Evolutionary conservation across 257 asterid species (phyloP), one percentile per base, ranked within the genome.

Genomic region (Solanum medicagineum): DNA sequence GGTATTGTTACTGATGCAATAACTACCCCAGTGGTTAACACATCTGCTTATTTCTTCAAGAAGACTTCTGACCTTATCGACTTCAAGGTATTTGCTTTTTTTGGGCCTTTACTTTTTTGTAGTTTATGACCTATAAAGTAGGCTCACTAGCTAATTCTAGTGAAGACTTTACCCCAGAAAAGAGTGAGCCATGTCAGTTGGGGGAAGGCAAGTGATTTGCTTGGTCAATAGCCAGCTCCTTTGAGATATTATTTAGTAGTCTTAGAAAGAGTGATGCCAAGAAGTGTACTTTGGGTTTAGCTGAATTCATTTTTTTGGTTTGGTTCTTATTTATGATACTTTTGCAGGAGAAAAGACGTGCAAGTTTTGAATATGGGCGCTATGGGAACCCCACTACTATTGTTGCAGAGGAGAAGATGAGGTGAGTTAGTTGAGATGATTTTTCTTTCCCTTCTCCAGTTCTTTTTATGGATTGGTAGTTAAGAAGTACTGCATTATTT

Each of bases 1-100:
- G n/a, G n/a, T n/a, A n/a, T n/a, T n/a, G n/a, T n/a, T n/a, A 92
- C 95, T 71, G 99, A 95, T 92, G 95, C 97, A 77, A 92, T 95
- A 69, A 94, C 98, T 82, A 95, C 99, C 68, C 99, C 99, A 22
- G 94, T 94, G 83, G 92, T 95, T 83, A 95, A 95, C 87, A 95
- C 98, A 42, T 93, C 99, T 85, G 99, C 99, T 62, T 95, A 95
- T 89, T 92, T 88, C 95, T 95, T 95, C 91, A 92, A 94, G 87
- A 95, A 91, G 83, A 95, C 99, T 87, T 89, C 94, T 12, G 97
- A 95, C 81, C 95, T 95, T 57, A 87, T 95, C 88, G 99, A 95
- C 89, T 95, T 95, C 87, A 95, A 95, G 99, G 99, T 95, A 90
- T 69, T 85, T 66, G 45, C 40, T 60, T n/a, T 5, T 84, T 32